These are phyloP conservation scores for Saccharomycopsis fodiens DNA, from an alignment of 805 yeast species.

Conservation along the genomic window DNA sequence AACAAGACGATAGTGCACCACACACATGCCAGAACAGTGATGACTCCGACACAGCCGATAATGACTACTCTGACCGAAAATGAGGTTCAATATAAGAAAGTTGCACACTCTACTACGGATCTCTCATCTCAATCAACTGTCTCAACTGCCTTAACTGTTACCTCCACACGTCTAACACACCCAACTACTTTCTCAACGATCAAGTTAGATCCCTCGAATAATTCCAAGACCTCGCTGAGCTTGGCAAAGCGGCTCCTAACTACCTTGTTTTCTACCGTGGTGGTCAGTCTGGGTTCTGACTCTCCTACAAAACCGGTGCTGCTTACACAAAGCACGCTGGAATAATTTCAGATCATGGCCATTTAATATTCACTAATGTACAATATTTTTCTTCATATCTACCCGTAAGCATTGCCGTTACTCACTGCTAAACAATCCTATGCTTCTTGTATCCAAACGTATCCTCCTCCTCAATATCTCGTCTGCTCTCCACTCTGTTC, in stretches of 20 bases:
- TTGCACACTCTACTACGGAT: too few species aligned
- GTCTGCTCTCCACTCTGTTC: neutral
- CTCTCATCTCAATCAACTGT: neutral
- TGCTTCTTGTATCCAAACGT: slow-evolving; percentile 20
- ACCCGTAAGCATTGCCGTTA: too few species aligned
- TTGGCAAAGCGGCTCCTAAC: neutral
- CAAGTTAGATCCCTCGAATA: neutral
- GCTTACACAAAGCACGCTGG: too few species aligned
- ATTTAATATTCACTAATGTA: too few species aligned
- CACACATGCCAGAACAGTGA: too few species aligned
- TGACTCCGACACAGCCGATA: too few species aligned
- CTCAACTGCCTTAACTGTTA: neutral
- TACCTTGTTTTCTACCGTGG: neutral
- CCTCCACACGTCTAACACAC: neutral
- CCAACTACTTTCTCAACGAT: neutral
- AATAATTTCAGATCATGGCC: too few species aligned
- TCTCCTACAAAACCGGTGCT: too few species aligned
- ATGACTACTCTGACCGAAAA: too few species aligned
- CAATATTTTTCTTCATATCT: neutral
- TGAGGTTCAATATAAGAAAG: too few species aligned
- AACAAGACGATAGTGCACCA: too few species aligned
- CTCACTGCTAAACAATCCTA: neutral
- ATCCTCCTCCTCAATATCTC: slow-evolving; percentile 6
- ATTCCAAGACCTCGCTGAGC: neutral
- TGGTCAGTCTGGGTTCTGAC: neutral